Evolutionary conservation across 192 early-diverging fungal species (phyloP).

Genomic region (Linnemannia elongata): DNA sequence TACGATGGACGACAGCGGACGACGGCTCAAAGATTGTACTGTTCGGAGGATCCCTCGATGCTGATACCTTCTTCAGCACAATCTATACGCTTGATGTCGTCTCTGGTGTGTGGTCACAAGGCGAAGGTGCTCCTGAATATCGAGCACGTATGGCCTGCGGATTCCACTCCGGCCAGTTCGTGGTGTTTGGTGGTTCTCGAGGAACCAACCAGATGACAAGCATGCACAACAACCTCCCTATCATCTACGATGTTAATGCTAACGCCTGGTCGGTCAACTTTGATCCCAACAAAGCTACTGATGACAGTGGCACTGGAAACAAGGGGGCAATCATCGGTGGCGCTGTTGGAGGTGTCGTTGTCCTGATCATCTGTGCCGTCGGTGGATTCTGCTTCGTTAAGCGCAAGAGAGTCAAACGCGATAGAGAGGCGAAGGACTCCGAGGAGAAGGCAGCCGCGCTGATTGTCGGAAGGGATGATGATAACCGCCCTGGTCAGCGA

Average conservation of each 20-base stretch:
- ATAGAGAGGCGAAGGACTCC: neutral
- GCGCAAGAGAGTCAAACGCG: neutral
- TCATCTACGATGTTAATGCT: conserved; percentile 6
- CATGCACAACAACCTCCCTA: conserved; percentile 18
- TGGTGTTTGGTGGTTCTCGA: conserved; percentile 43
- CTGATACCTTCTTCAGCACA: conserved; percentile 1
- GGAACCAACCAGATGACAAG: conserved; percentile 9
- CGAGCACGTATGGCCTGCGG: conserved; percentile 44
- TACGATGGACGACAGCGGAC: conserved; percentile 5
- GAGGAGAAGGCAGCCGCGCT: neutral
- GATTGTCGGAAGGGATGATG: neutral
- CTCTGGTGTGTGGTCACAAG: conserved; percentile 8
- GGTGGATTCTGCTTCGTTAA: neutral
- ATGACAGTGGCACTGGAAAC: neutral
- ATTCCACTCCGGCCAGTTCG: conserved; percentile 25
- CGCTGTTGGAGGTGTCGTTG: conserved; percentile 3
- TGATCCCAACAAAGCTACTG: neutral
- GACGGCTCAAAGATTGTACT: conserved; percentile 39
- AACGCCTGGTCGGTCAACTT: conserved; percentile 15
- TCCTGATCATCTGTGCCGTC: neutral
- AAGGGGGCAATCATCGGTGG: conserved; percentile 16
- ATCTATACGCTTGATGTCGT: conserved; percentile 34
- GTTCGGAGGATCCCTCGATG: conserved; percentile 40
- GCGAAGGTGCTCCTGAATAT: neutral
- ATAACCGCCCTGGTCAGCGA: neutral